Evolutionary conservation across 345 rosid genomes (phyloP).

Genomic region (Salix brachista): DNA sequence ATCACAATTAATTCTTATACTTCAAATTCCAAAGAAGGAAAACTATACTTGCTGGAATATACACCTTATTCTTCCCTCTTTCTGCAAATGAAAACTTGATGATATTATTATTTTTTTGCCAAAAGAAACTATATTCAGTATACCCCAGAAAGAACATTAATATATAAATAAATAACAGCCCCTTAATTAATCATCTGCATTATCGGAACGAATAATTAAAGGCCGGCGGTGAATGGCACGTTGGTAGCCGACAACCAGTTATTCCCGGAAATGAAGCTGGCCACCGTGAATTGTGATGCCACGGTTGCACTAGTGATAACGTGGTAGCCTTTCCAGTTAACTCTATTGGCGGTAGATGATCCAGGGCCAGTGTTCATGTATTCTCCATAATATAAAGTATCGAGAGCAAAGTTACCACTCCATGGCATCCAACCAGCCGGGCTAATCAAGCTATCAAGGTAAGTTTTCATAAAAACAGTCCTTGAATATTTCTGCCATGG

Average conservation of each 20-base stretch:
- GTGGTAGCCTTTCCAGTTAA: constrained; percentile 64
- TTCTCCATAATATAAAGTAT: constrained; percentile 66
- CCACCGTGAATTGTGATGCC: constrained; percentile 54
- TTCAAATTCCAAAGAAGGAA: not conserved
- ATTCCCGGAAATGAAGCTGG: constrained; percentile 41
- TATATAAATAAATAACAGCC: not conserved
- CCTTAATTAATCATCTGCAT: not conserved
- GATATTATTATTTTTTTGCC: not conserved
- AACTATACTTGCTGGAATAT: not conserved
- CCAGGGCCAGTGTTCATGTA: constrained; percentile 68
- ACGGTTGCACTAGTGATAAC: constrained; percentile 41
- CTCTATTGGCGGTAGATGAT: constrained; percentile 48
- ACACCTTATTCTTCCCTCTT: not conserved
- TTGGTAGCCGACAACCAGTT: constrained; percentile 61
- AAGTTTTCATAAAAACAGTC: constrained; percentile 54
- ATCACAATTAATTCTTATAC: not conserved
- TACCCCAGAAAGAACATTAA: not conserved
- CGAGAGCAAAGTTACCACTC: constrained; percentile 46
- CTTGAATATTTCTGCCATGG: constrained; percentile 66
- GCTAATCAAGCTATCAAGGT: constrained; percentile 37
- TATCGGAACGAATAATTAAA: constrained; percentile 22
- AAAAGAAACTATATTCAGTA: not conserved
- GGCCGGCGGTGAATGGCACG: constrained; percentile 55
- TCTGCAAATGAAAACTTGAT: not conserved
- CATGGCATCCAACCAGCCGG: constrained; percentile 72